These are phyloP conservation scores for Tetragonia tetragonoides DNA, from an alignment of 148 eudicot genomes.

Conservation along the genomic window DNA sequence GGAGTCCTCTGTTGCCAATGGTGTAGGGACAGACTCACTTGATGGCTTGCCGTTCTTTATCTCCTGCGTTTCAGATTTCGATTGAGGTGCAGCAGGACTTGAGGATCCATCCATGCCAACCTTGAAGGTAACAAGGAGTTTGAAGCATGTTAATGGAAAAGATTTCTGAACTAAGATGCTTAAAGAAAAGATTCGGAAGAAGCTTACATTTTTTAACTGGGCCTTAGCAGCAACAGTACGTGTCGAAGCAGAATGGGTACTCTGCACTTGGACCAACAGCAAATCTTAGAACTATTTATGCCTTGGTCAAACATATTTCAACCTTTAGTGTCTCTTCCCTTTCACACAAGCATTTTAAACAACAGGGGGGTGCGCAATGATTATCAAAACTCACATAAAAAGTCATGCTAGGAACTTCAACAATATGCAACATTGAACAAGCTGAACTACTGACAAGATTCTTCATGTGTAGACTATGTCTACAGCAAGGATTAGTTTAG, in stretches of 20 bases:
- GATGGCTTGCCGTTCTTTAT: constrained; percentile 40
- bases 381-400: no score
- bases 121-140: constrained; percentile 34
- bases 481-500: no score
- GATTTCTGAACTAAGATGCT: constrained; percentile 7
- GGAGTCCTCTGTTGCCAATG: constrained; percentile 62
- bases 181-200: constrained; percentile 6
- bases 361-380: no score
- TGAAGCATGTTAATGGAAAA: constrained; percentile 23
- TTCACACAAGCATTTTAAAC: background rate
- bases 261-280: constrained; percentile 14
- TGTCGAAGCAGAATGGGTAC: constrained; percentile 7
- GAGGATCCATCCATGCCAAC: constrained; percentile 54
- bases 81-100: constrained; percentile 30
- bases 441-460: background rate
- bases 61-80: constrained; percentile 35
- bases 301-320: background rate
- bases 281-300: constrained; percentile 6
- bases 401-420: background rate
- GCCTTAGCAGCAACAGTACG: constrained; percentile 21
- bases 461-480: background rate
- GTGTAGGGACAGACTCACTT: constrained; percentile 30
- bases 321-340: background rate
- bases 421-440: background rate
- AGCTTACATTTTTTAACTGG: constrained; percentile 30